Evolutionary conservation across 345 rosid genomes (phyloP), one percentile per base, ranked within the genome.

Genomic region (Hirschfeldia incana): DNA sequence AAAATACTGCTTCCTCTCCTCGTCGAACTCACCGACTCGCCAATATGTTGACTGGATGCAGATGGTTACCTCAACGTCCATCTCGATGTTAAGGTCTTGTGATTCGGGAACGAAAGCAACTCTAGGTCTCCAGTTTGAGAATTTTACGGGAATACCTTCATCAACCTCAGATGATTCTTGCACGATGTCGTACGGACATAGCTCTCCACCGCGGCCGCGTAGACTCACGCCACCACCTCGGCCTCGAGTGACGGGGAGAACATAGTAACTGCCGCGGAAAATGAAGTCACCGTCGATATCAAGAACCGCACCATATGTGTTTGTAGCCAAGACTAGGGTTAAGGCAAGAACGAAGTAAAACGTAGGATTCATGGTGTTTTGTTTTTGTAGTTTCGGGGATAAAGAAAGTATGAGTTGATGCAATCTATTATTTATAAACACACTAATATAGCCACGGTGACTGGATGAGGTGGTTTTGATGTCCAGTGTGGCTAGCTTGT

Each of bases 71-170:
- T 2, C 55, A 0, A 34, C 1, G 16, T 21, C 65, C 68, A 2
- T 65, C 65, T 51, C 36, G 53, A 74, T 74, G 71, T 49, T 74
- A 3, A 74, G 71, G 29, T 53, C 11, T 10, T 10, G n/a, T 4
- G 64, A 33, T 12, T 49, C 53, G 34, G 78, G 64, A 13, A 74
- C 71, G 16, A 51, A 65, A 9, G 9, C 64, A 51, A 65, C 71
- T 51, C 15, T 51, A 13, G 78, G 4, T 17, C 1, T 36, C 78
- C 78, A 74, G 71, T 74, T 65, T 32, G 78, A 74, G 27, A 74
- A 74, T 26, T 13, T 65, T 21, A 74, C 55, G 51, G 64, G 78
- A 33, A 53, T 36, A 3, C 64, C 78, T 11, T 12, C 0, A 2
- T 65, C 27, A 15, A 33, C 3, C 16, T 64, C 55, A 0, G 78